Evolutionary conservation across 805 yeast species (phyloP).

Genomic region (Blastobotrys robertii): DNA sequence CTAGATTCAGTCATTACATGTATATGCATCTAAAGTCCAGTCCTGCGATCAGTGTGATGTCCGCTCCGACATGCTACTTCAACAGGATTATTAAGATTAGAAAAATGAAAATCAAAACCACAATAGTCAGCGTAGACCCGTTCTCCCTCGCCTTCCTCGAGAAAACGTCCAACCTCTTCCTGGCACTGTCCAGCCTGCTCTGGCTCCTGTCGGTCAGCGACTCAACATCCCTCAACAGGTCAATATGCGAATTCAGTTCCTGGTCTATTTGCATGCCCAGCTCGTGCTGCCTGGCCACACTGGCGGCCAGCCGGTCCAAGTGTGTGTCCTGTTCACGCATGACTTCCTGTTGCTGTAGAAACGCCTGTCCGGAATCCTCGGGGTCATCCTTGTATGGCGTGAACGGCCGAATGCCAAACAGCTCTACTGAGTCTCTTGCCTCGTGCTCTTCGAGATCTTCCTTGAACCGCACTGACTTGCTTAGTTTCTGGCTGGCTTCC

Average conservation of each 20-base stretch:
- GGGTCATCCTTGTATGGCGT: slow-evolving; percentile 24
- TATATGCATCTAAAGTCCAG: no score
- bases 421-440: not conserved
- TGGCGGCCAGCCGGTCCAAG: slow-evolving; percentile 26
- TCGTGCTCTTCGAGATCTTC: slow-evolving; percentile 20
- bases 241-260: slow-evolving; percentile 30
- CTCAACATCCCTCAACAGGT: slow-evolving; percentile 31
- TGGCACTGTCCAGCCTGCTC: slow-evolving; percentile 26
- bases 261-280: slow-evolving; percentile 30
- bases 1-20: no score
- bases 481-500: not conserved
- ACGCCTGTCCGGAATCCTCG: slow-evolving; percentile 9
- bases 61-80: slow-evolving; percentile 13
- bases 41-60: not conserved
- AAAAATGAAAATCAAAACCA: slow-evolving; percentile 26
- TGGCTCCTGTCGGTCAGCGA: slow-evolving; percentile 28
- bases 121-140: slow-evolving; percentile 28
- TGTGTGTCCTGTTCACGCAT: slow-evolving; percentile 32
- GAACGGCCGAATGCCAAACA: slow-evolving; percentile 4
- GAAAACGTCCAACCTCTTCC: slow-evolving; percentile 26
- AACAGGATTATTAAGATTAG: slow-evolving; percentile 28
- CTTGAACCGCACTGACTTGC: slow-evolving; percentile 22
- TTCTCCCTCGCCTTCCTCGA: slow-evolving; percentile 31
- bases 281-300: slow-evolving; percentile 30
- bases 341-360: slow-evolving; percentile 22